Evolutionary conservation across 257 asterid genomes (phyloP), one percentile per base, ranked within the genome.

Genomic region (Solanum peruvianum): DNA sequence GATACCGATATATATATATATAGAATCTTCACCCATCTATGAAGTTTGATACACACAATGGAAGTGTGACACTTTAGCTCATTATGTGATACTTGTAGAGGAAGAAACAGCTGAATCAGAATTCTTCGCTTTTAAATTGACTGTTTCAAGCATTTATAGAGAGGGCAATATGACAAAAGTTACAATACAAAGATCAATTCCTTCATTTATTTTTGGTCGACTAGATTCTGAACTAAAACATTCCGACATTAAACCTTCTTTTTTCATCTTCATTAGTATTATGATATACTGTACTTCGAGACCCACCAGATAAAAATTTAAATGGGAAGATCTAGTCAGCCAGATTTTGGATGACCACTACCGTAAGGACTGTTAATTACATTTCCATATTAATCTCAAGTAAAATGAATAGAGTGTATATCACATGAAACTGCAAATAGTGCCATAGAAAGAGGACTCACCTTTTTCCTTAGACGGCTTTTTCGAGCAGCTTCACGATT

Each of bases 401-500:
- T 76, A 78, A 85, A 18, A 84, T 83, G 64, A 29, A 86, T 11
- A 10, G 58, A 47, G 82, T 81, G 75, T 23, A 73, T 67, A 71
- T 86, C 62, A 41, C 64, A 80, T 80, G 84, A 80, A 75, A 16
- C 42, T 27, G 16, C 70, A 21, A 86, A 70, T 41, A 60, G 39
- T 70, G 33, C 67, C 86, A 69, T 45, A 69, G 29, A 37, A 84
- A 29, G 47, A 82, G 78, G 83, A 82, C 93, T 62, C 87, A 91
- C 99, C 78, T 97, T 95, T 90, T 97, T 97, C 86, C 98, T 91
- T 90, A 94, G 91, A 87, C 99, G 99, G 88, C 99, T 97, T 92
- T 95, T 97, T 85, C 99, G 91, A 52, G 99, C 99, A 73, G 99
- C 99, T 93, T 97, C 99, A 64, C 99, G 99, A 90, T 97, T 97